A percentile compares a stretch with the other conserved stretches of the same genome.
phyloP scores from a whole-genome alignment of 2,329 filamentous ascomycete genomes.

The Metarhizium brunneum region DNA sequence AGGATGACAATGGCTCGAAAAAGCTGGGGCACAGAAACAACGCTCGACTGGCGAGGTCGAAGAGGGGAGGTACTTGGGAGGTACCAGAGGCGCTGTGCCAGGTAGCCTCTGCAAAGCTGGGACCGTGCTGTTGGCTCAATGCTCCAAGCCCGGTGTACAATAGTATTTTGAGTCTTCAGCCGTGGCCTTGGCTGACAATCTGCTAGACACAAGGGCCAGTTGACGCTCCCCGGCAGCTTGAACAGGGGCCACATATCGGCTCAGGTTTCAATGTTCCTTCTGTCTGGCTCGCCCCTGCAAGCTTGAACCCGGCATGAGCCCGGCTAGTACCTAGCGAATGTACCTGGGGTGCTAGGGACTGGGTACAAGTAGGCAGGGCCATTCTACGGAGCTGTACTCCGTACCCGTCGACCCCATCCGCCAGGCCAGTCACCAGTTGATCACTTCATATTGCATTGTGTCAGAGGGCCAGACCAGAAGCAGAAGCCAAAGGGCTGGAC shows the following conservation, averaged over 20 bases:
- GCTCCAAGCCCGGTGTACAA: neutral
- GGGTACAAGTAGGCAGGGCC: too few species aligned
- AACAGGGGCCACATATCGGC: neutral
- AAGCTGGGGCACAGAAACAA: neutral
- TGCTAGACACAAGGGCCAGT: neutral
- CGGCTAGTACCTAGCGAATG: too few species aligned
- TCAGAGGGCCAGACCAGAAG: neutral
- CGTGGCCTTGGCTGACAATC: neutral
- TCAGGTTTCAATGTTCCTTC: neutral
- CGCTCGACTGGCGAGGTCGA: neutral
- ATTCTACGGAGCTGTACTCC: neutral
- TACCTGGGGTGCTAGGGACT: too few species aligned
- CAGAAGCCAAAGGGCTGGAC: neutral
- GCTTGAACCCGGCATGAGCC: neutral
- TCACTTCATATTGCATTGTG: neutral
- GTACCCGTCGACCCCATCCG: neutral
- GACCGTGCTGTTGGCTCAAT: neutral
- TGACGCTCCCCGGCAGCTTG: neutral
- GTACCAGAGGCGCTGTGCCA: neutral
- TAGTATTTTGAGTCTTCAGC: neutral
- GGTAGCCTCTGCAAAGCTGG: neutral
- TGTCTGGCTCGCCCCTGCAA: constrained; percentile 1
- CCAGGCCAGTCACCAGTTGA: neutral
- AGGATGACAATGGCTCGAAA: neutral
- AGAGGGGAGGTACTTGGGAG: neutral